Base-by-base conservation (phyloP, 768 basidiomycete genomes). In the Auriculariales sp. region DNA sequence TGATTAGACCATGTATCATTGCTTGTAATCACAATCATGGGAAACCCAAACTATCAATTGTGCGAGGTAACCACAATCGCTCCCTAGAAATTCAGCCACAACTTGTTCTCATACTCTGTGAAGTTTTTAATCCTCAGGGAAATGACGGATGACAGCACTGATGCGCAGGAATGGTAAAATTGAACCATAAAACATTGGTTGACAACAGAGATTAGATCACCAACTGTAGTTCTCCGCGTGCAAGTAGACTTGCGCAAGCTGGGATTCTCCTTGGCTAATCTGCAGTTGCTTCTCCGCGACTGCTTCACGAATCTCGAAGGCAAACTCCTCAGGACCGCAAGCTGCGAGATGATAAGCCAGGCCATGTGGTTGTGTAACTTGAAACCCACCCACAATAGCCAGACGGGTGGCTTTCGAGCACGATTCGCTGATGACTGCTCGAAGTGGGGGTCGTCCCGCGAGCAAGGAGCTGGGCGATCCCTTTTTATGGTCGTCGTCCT, bases 181-280 rank as follows among this genome's bases (percentile, higher is more conserved):
- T n/a, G n/a, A n/a, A n/a, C n/a, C n/a, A n/a, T n/a, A n/a, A n/a
- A n/a, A n/a, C n/a, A n/a, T n/a, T n/a, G n/a, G n/a, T n/a, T n/a
- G n/a, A n/a, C n/a, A n/a, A n/a, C n/a, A n/a, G n/a, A n/a, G n/a
- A n/a, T n/a, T n/a, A n/a, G n/a, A n/a, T n/a, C n/a, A n/a, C n/a
- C n/a, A 62, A 61, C 62, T 59, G 51, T 64, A 65, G 4, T 59
- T 57, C 57, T 67, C 63, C 17, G 63, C 57, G 51, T 66, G 61
- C 44, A 65, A 33, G 56, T 61, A 59, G 19, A 64, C 22, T 42
- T 66, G 58, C 33, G 51, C 59, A 52, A 58, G 59, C 45, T 22
- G 39, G 10, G 59, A 54, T 55, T 51, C 54, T 12, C 66, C 61
- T 39, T 61, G 54, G 14, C 55, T 51, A 47, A 68, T 62, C n/a